A percentile compares a stretch with the other conserved stretches of the same genome.
These are phyloP conservation scores for Plectosphaerella sp. DNA, from an alignment of 2,329 filamentous ascomycete species.

Conservation along the genomic window DNA sequence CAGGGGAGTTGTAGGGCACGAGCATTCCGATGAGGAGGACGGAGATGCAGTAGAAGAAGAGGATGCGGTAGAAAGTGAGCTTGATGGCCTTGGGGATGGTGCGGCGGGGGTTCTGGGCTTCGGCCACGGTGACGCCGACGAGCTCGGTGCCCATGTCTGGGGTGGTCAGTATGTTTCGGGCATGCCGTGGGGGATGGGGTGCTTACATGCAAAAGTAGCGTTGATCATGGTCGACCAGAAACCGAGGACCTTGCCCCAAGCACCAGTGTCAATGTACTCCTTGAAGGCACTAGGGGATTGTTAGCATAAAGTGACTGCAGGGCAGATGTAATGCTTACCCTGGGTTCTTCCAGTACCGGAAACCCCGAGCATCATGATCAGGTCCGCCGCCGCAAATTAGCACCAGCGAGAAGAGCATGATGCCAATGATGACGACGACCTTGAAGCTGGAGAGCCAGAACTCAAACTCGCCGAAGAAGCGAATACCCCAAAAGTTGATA, in stretches of 20 bases:
- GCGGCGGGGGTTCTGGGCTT: slow-evolving; percentile 72
- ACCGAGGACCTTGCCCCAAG: slow-evolving; percentile 49
- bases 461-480: slow-evolving; percentile 61
- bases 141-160: slow-evolving; percentile 70
- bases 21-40: slow-evolving; percentile 73
- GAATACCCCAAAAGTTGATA: slow-evolving; percentile 67
- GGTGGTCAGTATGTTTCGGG: slow-evolving; percentile 75
- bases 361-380: slow-evolving; percentile 56
- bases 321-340: slow-evolving; percentile 27
- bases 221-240: slow-evolving; percentile 70
- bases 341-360: slow-evolving; percentile 60
- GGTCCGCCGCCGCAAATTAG: slow-evolving; percentile 63
- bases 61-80: slow-evolving; percentile 75
- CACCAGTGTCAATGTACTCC: slow-evolving; percentile 33
- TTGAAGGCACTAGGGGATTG: slow-evolving; percentile 38
- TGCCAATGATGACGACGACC: slow-evolving; percentile 58
- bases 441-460: slow-evolving; percentile 63
- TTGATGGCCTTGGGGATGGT: slow-evolving; percentile 74
- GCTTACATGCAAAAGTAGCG: slow-evolving; percentile 73
- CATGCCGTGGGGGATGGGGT: slow-evolving; percentile 73
- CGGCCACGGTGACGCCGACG: slow-evolving; percentile 72
- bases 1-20: slow-evolving; percentile 62
- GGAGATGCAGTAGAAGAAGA: slow-evolving; percentile 72
- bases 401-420: slow-evolving; percentile 61
- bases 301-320: slow-evolving; percentile 1